Percentiles rank a stretch among this genome's conserved stretches.
Evolutionary conservation across 768 basidiomycete species (phyloP).

Genomic region (Lentinula sp.): DNA sequence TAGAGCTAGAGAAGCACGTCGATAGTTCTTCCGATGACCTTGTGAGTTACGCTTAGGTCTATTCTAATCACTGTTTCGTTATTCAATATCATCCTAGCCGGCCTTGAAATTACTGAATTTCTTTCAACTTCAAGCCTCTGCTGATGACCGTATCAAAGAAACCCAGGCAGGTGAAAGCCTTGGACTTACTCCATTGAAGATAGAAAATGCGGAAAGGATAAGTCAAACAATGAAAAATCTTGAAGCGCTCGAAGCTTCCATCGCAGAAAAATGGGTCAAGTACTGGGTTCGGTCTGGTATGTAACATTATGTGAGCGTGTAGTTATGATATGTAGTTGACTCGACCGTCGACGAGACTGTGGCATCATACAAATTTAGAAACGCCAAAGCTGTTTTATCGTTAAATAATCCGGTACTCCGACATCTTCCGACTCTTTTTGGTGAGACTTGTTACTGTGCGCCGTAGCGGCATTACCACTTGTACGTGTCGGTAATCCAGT

Average conservation of each 20-base stretch:
- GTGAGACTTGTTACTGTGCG: too few species aligned
- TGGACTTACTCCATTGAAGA: slow-evolving; percentile 21
- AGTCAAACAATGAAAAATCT: slow-evolving; percentile 28
- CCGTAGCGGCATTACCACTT: too few species aligned
- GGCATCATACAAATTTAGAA: too few species aligned
- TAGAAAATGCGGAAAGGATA: slow-evolving; percentile 18
- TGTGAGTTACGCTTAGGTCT: slow-evolving; percentile 6
- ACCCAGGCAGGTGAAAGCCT: slow-evolving; percentile 11
- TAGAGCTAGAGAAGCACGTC: slow-evolving; percentile 9
- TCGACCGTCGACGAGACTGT: too few species aligned
- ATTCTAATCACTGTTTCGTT: not conserved
- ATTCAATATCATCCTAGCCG: slow-evolving; percentile 17
- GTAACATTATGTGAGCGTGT: not conserved
- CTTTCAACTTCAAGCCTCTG: slow-evolving; percentile 17
- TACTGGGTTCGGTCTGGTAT: slow-evolving; percentile 29
- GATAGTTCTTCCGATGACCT: slow-evolving; percentile 8
- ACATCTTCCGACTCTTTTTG: too few species aligned
- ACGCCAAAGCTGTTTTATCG: too few species aligned
- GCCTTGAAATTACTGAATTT: slow-evolving; percentile 29
- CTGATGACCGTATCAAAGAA: slow-evolving; percentile 8
- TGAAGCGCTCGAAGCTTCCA: slow-evolving; percentile 15
- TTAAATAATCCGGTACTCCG: too few species aligned
- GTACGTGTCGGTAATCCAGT: too few species aligned
- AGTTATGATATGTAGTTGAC: too few species aligned
- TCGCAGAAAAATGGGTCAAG: slow-evolving; percentile 27